Evolutionary conservation across 1,284 basidiomycete species (phyloP), one percentile per base, ranked within the genome.

Genomic region (Termitomyces sp.): DNA sequence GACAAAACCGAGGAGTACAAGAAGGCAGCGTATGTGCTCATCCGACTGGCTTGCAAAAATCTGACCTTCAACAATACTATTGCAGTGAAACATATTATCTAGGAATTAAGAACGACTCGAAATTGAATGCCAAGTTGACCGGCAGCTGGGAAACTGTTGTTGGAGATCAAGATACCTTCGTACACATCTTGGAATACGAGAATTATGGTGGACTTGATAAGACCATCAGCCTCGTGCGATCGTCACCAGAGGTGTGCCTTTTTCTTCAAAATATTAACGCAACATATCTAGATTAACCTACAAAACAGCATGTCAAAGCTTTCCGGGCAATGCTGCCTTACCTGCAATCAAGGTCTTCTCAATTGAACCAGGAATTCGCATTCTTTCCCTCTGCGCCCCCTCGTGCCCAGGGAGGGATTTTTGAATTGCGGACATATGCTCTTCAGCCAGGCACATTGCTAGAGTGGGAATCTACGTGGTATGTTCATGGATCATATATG

Each of bases 381-480:
- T 95, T 97, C 74, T 86, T 94, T 69, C 92, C 93, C 1, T 92
- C 92, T 2, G 82, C 89, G 13, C 92, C 94, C 30, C 92, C 93
- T 2, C 88, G 82, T 62, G 78, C 84, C 19, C 81, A 89, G 65
- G 94, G 94, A 15, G 94, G 94, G 6, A 78, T 98, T 49, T 98
- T 95, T 67, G 94, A 98, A 72, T 74, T 98, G 66, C 80, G 94
- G 62, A 86, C 82, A 43, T 98, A 98, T 72, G 83, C 88, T 65
- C 69, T 91, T 54, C 83, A 83, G 62, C 91, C 94, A 1, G 95
- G 94, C 13, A 86, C 86, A 9, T 75, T 98, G 51, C 73, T 98
- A 52, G 93, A 97, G 66, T 98, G 94, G 94, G 94, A 98, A 68
- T 79, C 83, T 54, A 80, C 92, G 58, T 98, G 95, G 94, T 92